Evolutionary conservation across 768 basidiomycete genomes (phyloP).

Genomic region (Calocybe indica): DNA sequence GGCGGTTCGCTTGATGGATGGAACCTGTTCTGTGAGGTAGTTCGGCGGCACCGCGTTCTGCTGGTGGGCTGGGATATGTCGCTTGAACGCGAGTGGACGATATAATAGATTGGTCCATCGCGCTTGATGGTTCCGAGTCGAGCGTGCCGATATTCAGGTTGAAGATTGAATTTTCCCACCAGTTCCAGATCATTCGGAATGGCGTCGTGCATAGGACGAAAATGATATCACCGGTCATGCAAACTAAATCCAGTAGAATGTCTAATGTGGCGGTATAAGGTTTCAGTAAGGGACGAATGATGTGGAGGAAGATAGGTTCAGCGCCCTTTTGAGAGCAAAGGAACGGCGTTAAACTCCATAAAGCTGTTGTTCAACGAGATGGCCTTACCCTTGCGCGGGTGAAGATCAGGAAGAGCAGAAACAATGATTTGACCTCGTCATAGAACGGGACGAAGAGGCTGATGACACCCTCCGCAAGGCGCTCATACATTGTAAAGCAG

Average conservation of each 20-base stretch:
- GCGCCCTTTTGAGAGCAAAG: constrained; percentile 51
- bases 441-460: constrained; percentile 80
- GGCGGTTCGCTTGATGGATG: not conserved
- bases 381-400: constrained; percentile 66
- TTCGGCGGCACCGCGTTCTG: not conserved
- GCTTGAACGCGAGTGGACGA: too few species aligned
- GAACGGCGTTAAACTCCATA: not conserved
- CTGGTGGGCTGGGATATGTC: too few species aligned
- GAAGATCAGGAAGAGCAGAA: constrained; percentile 67
- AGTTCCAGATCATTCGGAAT: constrained; percentile 24
- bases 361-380: not conserved
- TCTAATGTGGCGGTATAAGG: constrained; percentile 70
- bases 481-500: constrained; percentile 65
- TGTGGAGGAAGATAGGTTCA: constrained; percentile 77
- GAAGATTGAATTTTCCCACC: constrained; percentile 27
- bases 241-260: constrained; percentile 50
- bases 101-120: constrained; percentile 2
- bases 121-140: constrained; percentile 17
- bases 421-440: constrained; percentile 71
- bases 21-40: not conserved
- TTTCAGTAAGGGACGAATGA: constrained; percentile 73
- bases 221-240: constrained; percentile 61
- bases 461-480: constrained; percentile 55
- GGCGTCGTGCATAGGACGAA: constrained; percentile 37
- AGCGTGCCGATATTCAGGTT: constrained; percentile 4